These are phyloP conservation scores for Vairimorpha necatrix DNA, from an alignment of 371 early-diverging fungal species.

Conservation along the genomic window DNA sequence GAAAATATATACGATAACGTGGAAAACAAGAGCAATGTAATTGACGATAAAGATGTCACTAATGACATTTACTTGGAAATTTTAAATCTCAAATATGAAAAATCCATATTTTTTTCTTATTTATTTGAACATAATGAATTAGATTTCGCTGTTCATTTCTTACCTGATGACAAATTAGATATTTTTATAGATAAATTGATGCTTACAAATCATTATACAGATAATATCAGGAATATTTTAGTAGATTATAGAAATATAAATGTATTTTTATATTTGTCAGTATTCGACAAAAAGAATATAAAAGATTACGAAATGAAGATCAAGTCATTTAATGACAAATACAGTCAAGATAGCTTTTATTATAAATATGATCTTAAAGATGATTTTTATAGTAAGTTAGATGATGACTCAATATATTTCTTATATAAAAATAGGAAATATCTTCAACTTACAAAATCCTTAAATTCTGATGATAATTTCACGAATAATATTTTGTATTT, in stretches of 20 bases:
- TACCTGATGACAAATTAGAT: background rate
- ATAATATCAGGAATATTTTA: background rate
- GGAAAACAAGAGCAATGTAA: no score
- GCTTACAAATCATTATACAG: background rate
- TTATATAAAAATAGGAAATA: conserved; percentile 11
- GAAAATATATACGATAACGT: background rate
- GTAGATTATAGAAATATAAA: background rate
- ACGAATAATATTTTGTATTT: background rate
- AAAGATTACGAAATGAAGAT: background rate
- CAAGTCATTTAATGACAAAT: background rate
- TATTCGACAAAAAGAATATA: background rate
- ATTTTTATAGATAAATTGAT: conserved; percentile 3
- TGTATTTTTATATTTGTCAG: background rate
- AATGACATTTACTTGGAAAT: background rate
- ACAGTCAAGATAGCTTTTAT: background rate
- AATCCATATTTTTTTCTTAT: background rate
- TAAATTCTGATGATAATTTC: background rate
- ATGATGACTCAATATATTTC: background rate
- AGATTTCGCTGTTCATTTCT: background rate
- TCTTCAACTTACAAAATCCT: background rate
- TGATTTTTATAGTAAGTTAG: background rate
- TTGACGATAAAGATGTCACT: background rate
- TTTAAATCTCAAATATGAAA: background rate
- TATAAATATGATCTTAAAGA: background rate
- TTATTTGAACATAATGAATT: background rate